Evolutionary conservation across 2,329 filamentous ascomycete species (phyloP).

Genomic region (Aspergillus terreus): DNA sequence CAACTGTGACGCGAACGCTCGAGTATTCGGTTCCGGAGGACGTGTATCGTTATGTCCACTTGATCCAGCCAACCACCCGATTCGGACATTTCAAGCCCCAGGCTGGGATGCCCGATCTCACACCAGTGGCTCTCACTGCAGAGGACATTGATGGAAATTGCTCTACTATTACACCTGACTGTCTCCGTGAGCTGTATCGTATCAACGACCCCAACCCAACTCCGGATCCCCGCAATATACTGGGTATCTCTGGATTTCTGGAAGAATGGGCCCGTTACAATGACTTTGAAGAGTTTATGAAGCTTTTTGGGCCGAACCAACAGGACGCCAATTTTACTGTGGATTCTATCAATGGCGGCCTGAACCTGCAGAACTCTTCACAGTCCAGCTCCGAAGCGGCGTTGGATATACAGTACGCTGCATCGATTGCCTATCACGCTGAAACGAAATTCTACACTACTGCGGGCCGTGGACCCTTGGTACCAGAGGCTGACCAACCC

Average conservation of each 20-base stretch:
- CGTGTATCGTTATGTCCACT: slow-evolving; percentile 53
- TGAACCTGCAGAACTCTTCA: slow-evolving; percentile 45
- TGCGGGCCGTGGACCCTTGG: slow-evolving; percentile 52
- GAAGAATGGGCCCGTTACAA: slow-evolving; percentile 50
- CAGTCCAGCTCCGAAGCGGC: slow-evolving; percentile 55
- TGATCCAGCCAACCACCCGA: slow-evolving; percentile 64
- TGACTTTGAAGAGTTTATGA: slow-evolving; percentile 57
- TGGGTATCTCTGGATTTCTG: slow-evolving; percentile 50
- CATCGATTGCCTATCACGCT: slow-evolving; percentile 53
- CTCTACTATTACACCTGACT: slow-evolving; percentile 46
- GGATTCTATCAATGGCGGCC: slow-evolving; percentile 54
- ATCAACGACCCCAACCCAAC: slow-evolving; percentile 28
- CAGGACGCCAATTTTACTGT: slow-evolving; percentile 55
- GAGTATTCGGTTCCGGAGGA: slow-evolving; percentile 60
- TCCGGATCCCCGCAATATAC: slow-evolving; percentile 33
- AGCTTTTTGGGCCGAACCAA: slow-evolving; percentile 51
- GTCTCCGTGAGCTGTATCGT: slow-evolving; percentile 50
- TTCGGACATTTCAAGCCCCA: slow-evolving; percentile 53
- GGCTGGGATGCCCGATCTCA: slow-evolving; percentile 28
- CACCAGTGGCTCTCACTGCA: slow-evolving; percentile 9
- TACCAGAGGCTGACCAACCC: slow-evolving; percentile 47
- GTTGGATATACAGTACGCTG: slow-evolving; percentile 60
- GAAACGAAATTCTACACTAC: slow-evolving; percentile 59
- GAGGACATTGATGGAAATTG: slow-evolving; percentile 32
- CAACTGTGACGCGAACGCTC: slow-evolving; percentile 51